Evolutionary conservation across 352 stramenopile species (phyloP).

Genomic region (Phytophthora capsici): DNA sequence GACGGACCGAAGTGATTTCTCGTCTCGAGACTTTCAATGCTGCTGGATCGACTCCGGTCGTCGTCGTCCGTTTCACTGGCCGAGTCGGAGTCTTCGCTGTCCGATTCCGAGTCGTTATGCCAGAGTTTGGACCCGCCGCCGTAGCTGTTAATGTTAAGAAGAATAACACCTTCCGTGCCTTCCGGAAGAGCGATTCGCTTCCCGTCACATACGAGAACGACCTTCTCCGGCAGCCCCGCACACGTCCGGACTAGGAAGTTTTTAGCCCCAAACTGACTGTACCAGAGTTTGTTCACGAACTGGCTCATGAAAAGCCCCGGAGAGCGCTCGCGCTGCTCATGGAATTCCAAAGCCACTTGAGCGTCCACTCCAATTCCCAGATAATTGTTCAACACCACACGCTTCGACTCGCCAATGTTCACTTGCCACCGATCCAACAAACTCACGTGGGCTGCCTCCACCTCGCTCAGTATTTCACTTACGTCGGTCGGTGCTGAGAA

Average conservation of each 20-base stretch:
- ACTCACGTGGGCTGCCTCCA: constrained; percentile 78
- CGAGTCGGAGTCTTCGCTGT: constrained; percentile 58
- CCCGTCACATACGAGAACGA: constrained; percentile 84
- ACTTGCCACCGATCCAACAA: constrained; percentile 81
- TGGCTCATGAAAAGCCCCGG: constrained; percentile 90
- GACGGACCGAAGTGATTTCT: constrained; percentile 53
- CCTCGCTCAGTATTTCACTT: constrained; percentile 69
- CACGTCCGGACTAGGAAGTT: constrained; percentile 89
- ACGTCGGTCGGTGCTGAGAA: constrained; percentile 78
- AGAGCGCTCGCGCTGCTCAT: constrained; percentile 87
- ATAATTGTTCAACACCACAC: constrained; percentile 82
- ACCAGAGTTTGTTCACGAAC: constrained; percentile 93
- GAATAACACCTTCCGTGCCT: constrained; percentile 85
- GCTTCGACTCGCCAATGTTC: constrained; percentile 70
- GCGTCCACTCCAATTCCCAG: constrained; percentile 91
- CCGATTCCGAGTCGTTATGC: constrained; percentile 79
- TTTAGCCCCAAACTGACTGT: constrained; percentile 88
- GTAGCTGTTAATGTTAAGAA: constrained; percentile 92
- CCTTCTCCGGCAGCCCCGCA: constrained; percentile 74
- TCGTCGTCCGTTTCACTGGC: constrained; percentile 52
- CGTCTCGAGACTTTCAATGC: constrained; percentile 27
- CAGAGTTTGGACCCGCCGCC: constrained; percentile 88
- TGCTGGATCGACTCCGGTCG: constrained; percentile 36
- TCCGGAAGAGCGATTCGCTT: constrained; percentile 70
- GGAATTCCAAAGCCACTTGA: constrained; percentile 91